phyloP scores from a whole-genome alignment of 2,329 filamentous ascomycete genomes.

The Trichophyton simii region DNA sequence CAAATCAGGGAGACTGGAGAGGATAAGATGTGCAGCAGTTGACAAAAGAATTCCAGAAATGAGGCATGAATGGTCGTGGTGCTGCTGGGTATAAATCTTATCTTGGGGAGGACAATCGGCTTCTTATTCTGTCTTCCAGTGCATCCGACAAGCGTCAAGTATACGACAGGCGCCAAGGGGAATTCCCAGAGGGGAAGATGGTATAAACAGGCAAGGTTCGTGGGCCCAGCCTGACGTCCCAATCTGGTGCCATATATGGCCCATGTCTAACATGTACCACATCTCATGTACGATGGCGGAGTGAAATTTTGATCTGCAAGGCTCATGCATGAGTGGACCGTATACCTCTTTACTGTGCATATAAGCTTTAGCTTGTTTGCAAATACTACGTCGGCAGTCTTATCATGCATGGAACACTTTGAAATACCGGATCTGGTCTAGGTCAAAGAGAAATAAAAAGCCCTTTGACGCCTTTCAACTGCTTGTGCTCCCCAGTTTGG shows the following conservation, averaged over 20 bases:
- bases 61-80: neutral
- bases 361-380: neutral
- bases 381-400: neutral
- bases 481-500: neutral
- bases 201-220: slow-evolving; percentile 1
- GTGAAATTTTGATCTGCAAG: slow-evolving; percentile 6
- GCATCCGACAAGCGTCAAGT: neutral
- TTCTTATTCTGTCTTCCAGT: slow-evolving; percentile 1
- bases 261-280: slow-evolving; percentile 3
- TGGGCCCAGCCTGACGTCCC: slow-evolving; percentile 3
- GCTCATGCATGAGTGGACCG: slow-evolving; percentile 3
- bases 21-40: neutral
- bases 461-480: neutral
- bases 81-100: slow-evolving; percentile 2
- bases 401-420: neutral
- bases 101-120: neutral
- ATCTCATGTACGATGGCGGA: slow-evolving; percentile 4
- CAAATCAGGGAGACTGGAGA: neutral
- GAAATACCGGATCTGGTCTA: neutral
- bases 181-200: neutral
- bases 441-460: neutral
- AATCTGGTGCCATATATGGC: slow-evolving; percentile 1
- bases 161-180: slow-evolving; percentile 3
- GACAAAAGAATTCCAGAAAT: neutral
- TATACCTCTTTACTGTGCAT: neutral